phyloP scores from a whole-genome alignment of 768 basidiomycete species.

The Rhizopogon vulgaris region DNA sequence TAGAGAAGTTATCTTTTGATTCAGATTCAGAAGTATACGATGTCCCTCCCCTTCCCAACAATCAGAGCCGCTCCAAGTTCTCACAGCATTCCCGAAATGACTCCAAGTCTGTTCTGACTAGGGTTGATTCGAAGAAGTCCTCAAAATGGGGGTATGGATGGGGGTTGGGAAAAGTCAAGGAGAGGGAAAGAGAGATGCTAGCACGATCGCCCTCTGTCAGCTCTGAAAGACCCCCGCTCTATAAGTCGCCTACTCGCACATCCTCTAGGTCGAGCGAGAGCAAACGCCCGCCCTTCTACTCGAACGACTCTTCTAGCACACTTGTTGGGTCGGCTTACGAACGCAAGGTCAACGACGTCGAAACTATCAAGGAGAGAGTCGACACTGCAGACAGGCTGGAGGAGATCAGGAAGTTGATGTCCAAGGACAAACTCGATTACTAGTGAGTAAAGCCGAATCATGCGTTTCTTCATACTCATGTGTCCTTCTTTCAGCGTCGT shows the following conservation, averaged over 20 bases:
- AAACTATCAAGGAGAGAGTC: slow-evolving; percentile 42
- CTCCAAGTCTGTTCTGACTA: slow-evolving; percentile 41
- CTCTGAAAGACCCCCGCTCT: slow-evolving; percentile 30
- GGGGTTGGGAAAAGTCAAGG: slow-evolving; percentile 54
- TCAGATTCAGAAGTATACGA: slow-evolving; percentile 61
- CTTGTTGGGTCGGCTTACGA: slow-evolving; percentile 71
- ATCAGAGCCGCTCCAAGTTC: slow-evolving; percentile 37
- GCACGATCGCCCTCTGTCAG: slow-evolving; percentile 26
- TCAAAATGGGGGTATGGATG: slow-evolving; percentile 67
- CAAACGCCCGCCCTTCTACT: slow-evolving; percentile 37
- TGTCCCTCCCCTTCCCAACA: slow-evolving; percentile 20
- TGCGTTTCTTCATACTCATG: slow-evolving; percentile 5
- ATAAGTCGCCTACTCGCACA: slow-evolving; percentile 26
- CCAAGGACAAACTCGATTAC: slow-evolving; percentile 62
- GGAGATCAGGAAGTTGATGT: slow-evolving; percentile 60
- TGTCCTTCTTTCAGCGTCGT: slow-evolving; percentile 44
- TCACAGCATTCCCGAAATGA: slow-evolving; percentile 30
- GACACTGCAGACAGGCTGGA: slow-evolving; percentile 59
- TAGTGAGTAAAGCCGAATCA: slow-evolving; percentile 47
- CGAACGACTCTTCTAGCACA: slow-evolving; percentile 65
- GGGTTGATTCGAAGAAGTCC: slow-evolving; percentile 51
- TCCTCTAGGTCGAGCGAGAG: slow-evolving; percentile 35
- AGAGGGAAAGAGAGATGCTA: slow-evolving; percentile 33
- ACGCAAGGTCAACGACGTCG: slow-evolving; percentile 62
- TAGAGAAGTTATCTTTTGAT: slow-evolving; percentile 49